phyloP scores from a whole-genome alignment of 2,329 filamentous ascomycete genomes.

The Stagonosporopsis vannaccii region DNA sequence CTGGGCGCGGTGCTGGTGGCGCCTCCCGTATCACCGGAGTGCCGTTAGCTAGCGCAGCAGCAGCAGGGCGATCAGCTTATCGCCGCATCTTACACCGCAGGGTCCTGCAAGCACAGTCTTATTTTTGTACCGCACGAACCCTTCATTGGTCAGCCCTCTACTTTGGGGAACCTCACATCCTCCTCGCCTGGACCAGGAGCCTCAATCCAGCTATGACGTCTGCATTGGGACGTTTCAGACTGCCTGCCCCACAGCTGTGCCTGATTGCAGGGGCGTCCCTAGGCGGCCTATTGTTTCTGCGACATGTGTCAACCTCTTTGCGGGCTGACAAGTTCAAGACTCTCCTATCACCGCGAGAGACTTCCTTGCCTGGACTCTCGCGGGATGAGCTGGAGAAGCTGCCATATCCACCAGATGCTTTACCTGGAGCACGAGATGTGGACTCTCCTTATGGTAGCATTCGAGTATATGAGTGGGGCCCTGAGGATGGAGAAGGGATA shows the following conservation, averaged over 20 bases:
- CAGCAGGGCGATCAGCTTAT: constrained; percentile 17
- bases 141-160: constrained; percentile 27
- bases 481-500: constrained; percentile 72
- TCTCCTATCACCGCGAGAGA: constrained; percentile 39
- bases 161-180: constrained; percentile 11
- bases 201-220: constrained; percentile 18
- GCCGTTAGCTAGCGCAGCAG: constrained; percentile 7
- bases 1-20: constrained; percentile 8
- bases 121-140: constrained; percentile 25
- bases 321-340: constrained; percentile 21
- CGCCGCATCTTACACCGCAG: constrained; percentile 8
- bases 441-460: constrained; percentile 73
- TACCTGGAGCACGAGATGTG: constrained; percentile 75
- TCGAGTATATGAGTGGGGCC: constrained; percentile 82
- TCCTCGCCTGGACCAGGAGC: constrained; percentile 21
- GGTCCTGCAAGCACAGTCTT: constrained; percentile 10
- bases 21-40: constrained; percentile 5
- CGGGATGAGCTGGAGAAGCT: constrained; percentile 31
- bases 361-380: constrained; percentile 36
- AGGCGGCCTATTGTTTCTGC: constrained; percentile 33
- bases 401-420: constrained; percentile 71
- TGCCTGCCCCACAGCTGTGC: constrained; percentile 27
- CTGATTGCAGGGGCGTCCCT: constrained; percentile 38
- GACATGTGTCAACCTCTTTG: constrained; percentile 29
- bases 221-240: constrained; percentile 25